These are phyloP conservation scores for Lunularia cruciata DNA, from an alignment of 225 moss, liverwort and hornwort species.

Conservation along the genomic window DNA sequence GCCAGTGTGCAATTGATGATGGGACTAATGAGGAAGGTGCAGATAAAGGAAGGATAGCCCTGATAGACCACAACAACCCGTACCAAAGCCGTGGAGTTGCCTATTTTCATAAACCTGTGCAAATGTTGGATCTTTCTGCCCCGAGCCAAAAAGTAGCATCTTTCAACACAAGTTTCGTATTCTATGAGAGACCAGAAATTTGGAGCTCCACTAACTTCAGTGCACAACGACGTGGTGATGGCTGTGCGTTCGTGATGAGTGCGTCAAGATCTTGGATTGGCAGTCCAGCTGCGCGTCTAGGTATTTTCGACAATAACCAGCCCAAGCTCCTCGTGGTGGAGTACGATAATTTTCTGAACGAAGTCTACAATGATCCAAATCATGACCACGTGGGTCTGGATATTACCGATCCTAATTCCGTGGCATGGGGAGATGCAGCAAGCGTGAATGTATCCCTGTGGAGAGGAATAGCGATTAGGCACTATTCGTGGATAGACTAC, in stretches of 20 bases:
- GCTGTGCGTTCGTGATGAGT: constrained; percentile 26
- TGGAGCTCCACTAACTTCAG: background rate
- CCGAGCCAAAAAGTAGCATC: background rate
- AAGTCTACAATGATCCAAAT: background rate
- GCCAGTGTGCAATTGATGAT: too few species aligned
- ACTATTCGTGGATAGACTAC: constrained; percentile 27
- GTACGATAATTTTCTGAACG: constrained; percentile 22
- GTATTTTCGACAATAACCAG: background rate
- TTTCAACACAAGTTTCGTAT: constrained; percentile 9
- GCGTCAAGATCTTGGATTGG: background rate
- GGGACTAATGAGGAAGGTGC: too few species aligned
- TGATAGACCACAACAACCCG: background rate
- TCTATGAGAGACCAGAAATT: constrained; percentile 1
- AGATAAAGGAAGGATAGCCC: background rate
- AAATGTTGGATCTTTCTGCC: background rate
- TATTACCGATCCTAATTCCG: background rate
- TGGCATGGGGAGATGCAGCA: too few species aligned
- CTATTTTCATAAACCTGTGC: background rate
- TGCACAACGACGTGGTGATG: constrained; percentile 11
- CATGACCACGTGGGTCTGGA: constrained; percentile 24
- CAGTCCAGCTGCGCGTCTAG: constrained; percentile 6
- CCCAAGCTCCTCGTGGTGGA: constrained; percentile 27
- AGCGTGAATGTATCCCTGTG: background rate
- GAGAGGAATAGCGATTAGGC: background rate
- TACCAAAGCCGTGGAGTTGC: background rate